Evolutionary conservation across 257 asterid species (phyloP), one percentile per base, ranked within the genome.

Genomic region (Prunella vulgaris): DNA sequence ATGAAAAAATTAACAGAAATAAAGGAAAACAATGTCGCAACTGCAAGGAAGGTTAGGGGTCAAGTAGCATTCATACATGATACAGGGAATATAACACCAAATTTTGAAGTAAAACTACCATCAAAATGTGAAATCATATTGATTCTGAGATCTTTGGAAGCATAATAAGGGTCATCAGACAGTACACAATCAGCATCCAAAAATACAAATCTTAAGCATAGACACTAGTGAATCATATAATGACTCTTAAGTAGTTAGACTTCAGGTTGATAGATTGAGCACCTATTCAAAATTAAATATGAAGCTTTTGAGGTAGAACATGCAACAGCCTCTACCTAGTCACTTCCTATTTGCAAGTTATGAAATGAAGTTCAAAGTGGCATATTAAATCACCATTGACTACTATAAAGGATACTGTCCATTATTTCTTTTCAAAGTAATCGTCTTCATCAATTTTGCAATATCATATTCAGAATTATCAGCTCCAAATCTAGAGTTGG

Each of bases 241-340:
- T 76, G 49, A 44, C 44, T 52, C 59, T 64, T 56, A 64, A 38
- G 53, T 72, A 66, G 67, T 46, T 49, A 73, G 57, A 56, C 42
- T 37, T 54, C 66, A 64, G 37, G 30, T 0, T 5, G 24, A 64
- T 25, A 53, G 33, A 30, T 38, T 13, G 18, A 13, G 33, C 12
- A 56, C 40, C 5, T 40, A 21, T 28, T 38, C 52, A 64, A 44
- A 56, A 46, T 57, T 56, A 66, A 40, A 10, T 57, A 66, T 22
- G 58, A 63, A 66, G 38, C 62, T 66, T 30, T 25, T 37, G 30
- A 49, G 64, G 78, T 33, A 35, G 40, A 51, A 10, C 21, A 35
- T 68, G 22, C 62, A n/a, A 60, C 38, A 14, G 33, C 69, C 18
- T 33, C 32, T 8, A 57, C 52, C 27, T 54, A 27, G 17, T 12